Evolutionary conservation across 2,329 filamentous ascomycete species (phyloP), one percentile per base, ranked within the genome.

Genomic region (Bertia moriformis): DNA sequence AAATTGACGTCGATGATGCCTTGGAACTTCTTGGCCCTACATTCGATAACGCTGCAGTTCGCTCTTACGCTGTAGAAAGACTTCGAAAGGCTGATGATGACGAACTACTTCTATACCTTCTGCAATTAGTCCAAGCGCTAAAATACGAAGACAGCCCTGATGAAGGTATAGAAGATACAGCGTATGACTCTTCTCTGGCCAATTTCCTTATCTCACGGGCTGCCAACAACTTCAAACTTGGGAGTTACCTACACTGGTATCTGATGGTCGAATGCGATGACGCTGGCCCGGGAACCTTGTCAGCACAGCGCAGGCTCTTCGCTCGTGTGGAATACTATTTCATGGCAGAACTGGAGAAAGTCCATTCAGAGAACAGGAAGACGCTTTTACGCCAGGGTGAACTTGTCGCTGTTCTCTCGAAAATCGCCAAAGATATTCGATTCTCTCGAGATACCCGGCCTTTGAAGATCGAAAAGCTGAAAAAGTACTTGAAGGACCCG

Each of bases 161-260:
- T 3, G 66, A 71, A 19, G 68, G 71, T 1, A 68, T 71, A n/a
- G 63, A 73, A 42, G 74, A 85, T 45, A 66, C 69, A 32, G 65
- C 69, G 0, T 70, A 75, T 37, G 82, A 91, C 49, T 94, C 88
- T 0, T 94, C 88, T 0, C 65, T 98, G 4, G 89, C 88, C 2
- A 76, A 74, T 18, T 98, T 98, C 52, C 67, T 98, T 3, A 91
- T 98, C 41, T 76, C 83, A 1, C 75, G 91, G 24, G 93, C 91
- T 3, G 82, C 84, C 13, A 77, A 80, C 44, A 96, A 93, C 52
- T 84, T 95, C 51, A 80, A 83, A 43, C 70, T 98, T 1, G 91
- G 89, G 19, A 98, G 93, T 54, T 94, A 93, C 59, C 75, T 98
- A 40, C 85, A 95, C 56, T 98, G 91, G 91, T 98, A 96, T 57